phyloP scores from a whole-genome alignment of 495 filamentous ascomycete genomes.

The Neurospora terricola region DNA sequence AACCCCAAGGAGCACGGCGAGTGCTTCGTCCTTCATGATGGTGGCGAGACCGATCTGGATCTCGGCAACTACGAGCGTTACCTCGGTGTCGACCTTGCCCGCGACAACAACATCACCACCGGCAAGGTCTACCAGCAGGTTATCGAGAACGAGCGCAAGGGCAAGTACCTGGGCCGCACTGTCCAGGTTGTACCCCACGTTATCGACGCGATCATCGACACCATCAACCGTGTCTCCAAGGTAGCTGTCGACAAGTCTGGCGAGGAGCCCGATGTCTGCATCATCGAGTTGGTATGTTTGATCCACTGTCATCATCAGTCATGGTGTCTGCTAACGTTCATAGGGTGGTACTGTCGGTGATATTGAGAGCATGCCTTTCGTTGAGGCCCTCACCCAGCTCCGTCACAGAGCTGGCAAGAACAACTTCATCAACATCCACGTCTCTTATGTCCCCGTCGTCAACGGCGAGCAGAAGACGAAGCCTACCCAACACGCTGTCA shows the following conservation, averaged over 20 bases:
- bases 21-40: conserved; percentile 30
- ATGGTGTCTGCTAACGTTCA: background rate
- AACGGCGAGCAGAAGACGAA: conserved; percentile 93
- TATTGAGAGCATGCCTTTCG: conserved; percentile 83
- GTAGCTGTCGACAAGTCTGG: conserved; percentile 81
- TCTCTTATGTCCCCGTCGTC: conserved; percentile 62
- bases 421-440: conserved; percentile 82
- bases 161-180: conserved; percentile 84
- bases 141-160: conserved; percentile 61
- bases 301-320: background rate
- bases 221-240: conserved; percentile 78
- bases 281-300: conserved; percentile 48
- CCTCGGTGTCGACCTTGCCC: conserved; percentile 50
- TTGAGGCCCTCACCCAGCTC: conserved; percentile 77
- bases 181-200: conserved; percentile 92
- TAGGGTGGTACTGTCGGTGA: conserved; percentile 47
- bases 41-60: conserved; percentile 59
- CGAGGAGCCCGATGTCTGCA: conserved; percentile 83
- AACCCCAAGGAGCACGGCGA: conserved; percentile 54
- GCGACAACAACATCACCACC: conserved; percentile 88
- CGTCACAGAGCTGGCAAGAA: conserved; percentile 58
- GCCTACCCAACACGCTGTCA: conserved; percentile 85
- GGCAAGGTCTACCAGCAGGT: conserved; percentile 91
- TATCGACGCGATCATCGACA: conserved; percentile 83
- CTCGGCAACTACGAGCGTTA: conserved; percentile 85